phyloP scores from a whole-genome alignment of 1,139 yeast species.

The Sugiyamaella sp. region DNA sequence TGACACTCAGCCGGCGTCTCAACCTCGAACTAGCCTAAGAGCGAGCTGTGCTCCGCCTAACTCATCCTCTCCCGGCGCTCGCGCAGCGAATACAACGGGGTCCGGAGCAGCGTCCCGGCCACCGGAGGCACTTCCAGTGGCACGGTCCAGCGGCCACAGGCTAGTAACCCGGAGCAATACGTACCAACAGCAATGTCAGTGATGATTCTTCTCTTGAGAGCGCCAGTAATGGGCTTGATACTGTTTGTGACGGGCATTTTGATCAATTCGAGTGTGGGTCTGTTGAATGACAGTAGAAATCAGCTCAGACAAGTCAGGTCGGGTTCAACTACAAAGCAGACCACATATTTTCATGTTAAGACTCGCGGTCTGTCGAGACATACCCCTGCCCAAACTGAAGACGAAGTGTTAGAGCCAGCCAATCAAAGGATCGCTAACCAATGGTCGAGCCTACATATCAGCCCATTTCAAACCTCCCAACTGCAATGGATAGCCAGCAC shows the following conservation, averaged over 20 bases:
- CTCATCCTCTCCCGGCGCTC: not conserved
- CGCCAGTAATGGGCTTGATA: slow-evolving; percentile 87
- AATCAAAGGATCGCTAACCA: not conserved
- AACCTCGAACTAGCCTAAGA: too few relatives aligned
- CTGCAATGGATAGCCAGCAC: not conserved
- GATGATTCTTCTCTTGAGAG: slow-evolving; percentile 78
- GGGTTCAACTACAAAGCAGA: not conserved
- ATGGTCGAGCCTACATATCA: slow-evolving; percentile 1
- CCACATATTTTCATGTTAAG: not conserved
- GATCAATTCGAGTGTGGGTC: not conserved
- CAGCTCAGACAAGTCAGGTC: not conserved
- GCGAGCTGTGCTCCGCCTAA: too few relatives aligned
- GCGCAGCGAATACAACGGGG: not conserved
- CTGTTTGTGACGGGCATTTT: slow-evolving; percentile 54
- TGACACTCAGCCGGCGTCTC: too few relatives aligned
- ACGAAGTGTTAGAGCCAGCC: not conserved
- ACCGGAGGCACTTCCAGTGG: too few relatives aligned
- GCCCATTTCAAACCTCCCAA: slow-evolving; percentile 15
- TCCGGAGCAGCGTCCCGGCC: not conserved
- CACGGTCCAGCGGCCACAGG: not conserved
- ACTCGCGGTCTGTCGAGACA: not conserved
- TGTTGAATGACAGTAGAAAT: not conserved
- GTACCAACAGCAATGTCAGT: slow-evolving; percentile 74
- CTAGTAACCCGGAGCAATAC: too few relatives aligned
- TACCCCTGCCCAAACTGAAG: not conserved